Evolutionary conservation across 768 basidiomycete genomes (phyloP).

Genomic region (Lentinus brumalis): DNA sequence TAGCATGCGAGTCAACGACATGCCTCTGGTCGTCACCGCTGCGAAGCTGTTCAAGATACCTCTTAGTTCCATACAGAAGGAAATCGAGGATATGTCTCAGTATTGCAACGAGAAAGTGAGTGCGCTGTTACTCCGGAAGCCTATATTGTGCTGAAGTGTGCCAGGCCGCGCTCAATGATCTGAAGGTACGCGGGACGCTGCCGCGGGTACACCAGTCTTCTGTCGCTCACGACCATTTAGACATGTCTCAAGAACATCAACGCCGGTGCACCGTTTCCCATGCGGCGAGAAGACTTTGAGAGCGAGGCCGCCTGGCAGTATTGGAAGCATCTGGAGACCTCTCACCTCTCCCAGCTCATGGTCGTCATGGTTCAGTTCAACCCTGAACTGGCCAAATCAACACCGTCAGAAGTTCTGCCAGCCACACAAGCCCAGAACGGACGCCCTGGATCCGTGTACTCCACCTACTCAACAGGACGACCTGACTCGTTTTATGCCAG

Average conservation of each 20-base stretch:
- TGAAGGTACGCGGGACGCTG: slow-evolving; percentile 59
- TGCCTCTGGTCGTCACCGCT: slow-evolving; percentile 74
- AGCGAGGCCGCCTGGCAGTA: slow-evolving; percentile 80
- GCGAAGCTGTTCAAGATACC: slow-evolving; percentile 75
- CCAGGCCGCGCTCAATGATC: slow-evolving; percentile 82
- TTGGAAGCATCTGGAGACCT: slow-evolving; percentile 82
- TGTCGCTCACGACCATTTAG: slow-evolving; percentile 40
- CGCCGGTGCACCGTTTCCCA: slow-evolving; percentile 80
- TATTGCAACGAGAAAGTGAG: slow-evolving; percentile 77
- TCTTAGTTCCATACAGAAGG: slow-evolving; percentile 65
- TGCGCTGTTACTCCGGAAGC: background rate
- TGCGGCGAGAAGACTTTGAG: slow-evolving; percentile 84
- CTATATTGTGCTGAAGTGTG: slow-evolving; percentile 3
- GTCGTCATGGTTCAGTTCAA: slow-evolving; percentile 84
- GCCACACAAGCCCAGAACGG: slow-evolving; percentile 31
- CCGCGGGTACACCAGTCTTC: background rate
- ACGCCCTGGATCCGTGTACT: slow-evolving; percentile 63
- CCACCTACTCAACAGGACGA: slow-evolving; percentile 25
- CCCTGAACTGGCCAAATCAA: slow-evolving; percentile 82
- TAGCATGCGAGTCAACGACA: slow-evolving; percentile 61
- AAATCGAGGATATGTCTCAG: slow-evolving; percentile 66
- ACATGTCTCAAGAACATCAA: slow-evolving; percentile 92
- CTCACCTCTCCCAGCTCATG: slow-evolving; percentile 86
- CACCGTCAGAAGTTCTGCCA: slow-evolving; percentile 54
- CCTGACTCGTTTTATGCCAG: slow-evolving; percentile 27